Evolutionary conservation across 1,139 yeast species (phyloP).

Genomic region (Oligophagozyma castellii): DNA sequence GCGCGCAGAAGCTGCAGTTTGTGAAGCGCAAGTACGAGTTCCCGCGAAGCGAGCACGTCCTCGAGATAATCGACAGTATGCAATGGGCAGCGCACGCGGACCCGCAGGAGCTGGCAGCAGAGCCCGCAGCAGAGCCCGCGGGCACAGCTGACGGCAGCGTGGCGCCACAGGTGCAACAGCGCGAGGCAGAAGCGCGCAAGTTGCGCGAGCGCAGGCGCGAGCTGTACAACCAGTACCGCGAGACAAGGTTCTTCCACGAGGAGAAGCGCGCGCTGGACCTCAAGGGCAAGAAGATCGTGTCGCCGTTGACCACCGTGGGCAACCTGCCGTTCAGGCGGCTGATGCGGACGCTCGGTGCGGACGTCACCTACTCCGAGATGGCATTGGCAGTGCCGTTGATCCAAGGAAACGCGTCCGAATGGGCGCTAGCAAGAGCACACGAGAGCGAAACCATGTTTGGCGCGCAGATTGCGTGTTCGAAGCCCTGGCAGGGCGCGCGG

Average conservation of each 20-base stretch:
- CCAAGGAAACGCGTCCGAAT: conserved; percentile 85
- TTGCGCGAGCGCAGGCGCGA: conserved; percentile 27
- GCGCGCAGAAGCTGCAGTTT: conserved; percentile 39
- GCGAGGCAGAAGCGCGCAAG: conserved; percentile 13
- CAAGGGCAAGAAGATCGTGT: conserved; percentile 66
- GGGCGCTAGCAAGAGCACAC: conserved; percentile 96
- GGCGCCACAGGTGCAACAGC: conserved; percentile 19
- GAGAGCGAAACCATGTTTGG: conserved; percentile 74
- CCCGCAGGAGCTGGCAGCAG: conserved; percentile 9
- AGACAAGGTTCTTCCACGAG: conserved; percentile 61
- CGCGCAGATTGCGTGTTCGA: conserved; percentile 82
- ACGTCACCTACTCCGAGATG: conserved; percentile 91
- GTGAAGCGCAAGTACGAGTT: conserved; percentile 53
- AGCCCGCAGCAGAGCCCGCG: conserved; percentile 14
- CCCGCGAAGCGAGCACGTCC: conserved; percentile 39
- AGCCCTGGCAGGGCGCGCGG: conserved; percentile 88
- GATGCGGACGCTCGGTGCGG: conserved; percentile 86
- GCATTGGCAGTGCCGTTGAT: conserved; percentile 70
- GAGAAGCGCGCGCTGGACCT: conserved; percentile 71
- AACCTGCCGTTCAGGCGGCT: conserved; percentile 88
- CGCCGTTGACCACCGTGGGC: conserved; percentile 96
- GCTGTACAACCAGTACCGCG: conserved; percentile 43
- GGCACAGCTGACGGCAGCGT: conserved; percentile 8
- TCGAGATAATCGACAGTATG: conserved; percentile 42
- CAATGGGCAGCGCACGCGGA: conserved; percentile 22